Evolutionary conservation across 2,329 filamentous ascomycete species (phyloP), one percentile per base, ranked within the genome.

Genomic region (Phialocephala sp.): DNA sequence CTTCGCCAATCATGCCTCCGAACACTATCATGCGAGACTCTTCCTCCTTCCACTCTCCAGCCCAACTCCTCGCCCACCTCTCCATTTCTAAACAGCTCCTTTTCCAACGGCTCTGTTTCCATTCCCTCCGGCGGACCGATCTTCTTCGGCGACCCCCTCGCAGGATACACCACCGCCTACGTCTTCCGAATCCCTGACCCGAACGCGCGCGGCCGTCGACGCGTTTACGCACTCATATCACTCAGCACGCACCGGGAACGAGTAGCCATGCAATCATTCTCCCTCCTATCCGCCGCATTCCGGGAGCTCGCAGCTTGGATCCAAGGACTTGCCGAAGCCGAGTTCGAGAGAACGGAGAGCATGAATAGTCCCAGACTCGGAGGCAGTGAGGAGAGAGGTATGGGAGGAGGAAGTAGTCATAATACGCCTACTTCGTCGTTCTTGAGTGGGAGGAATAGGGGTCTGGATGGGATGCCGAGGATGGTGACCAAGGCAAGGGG

Each of bases 181-280:
- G 88, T 90, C 69, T 91, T 91, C 73, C 87, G 88, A 32, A 88
- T 91, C 50, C 85, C 88, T 8, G 88, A 91, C 73, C 81, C 89
- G 41, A 87, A 89, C 68, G 88, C 88, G 15, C 85, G 88, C 14
- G 88, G 88, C 4, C 86, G 89, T 70, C 88, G 89, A 76, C 84
- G 88, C n/a, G 85, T 90, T 14, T 91, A 91, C 72, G 88, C 88
- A 12, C 87, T 91, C 66, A 77, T 91, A 65, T 87, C 87, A 1
- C 82, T 90, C 56, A 88, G 84, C 75, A 89, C 87, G 12, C 86
- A 90, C 76, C 85, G 85, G 60, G 87, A 90, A 76, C 83, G 86
- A 15, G 78, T 87, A 15, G 87, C 87, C 54, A 89, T 91, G 84
- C 88, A 89, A 75, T 83, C 86, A 0, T 90, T 90, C 73, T 83